A percentile compares a stretch with the other conserved stretches of the same genome.
phyloP scores from a whole-genome alignment of 2,329 filamentous ascomycete species.

The Nannizzia gypsea region DNA sequence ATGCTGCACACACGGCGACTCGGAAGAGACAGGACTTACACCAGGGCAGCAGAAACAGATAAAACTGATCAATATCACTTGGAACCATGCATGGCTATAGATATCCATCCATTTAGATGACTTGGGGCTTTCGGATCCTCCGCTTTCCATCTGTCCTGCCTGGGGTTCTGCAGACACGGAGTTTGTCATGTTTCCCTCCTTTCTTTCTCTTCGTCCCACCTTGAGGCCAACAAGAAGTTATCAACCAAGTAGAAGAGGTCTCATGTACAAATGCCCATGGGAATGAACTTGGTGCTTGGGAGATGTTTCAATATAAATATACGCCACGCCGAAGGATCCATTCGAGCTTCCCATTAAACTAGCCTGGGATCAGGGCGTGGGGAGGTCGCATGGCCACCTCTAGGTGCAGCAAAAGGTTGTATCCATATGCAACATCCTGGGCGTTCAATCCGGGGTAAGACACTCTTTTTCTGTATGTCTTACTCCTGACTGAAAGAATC shows the following conservation, averaged over 20 bases:
- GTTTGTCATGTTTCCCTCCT: neutral
- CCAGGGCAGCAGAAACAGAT: constrained; percentile 41
- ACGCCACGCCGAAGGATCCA: neutral
- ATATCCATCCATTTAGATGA: constrained; percentile 12
- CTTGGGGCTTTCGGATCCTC: neutral
- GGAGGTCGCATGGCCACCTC: neutral
- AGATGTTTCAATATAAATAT: neutral
- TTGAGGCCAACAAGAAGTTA: neutral
- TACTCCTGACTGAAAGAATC: neutral
- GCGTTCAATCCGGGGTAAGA: neutral
- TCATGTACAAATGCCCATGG: too few relatives aligned
- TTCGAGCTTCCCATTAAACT: neutral
- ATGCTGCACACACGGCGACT: neutral
- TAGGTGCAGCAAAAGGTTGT: neutral
- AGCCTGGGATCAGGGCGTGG: neutral
- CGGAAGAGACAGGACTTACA: constrained; percentile 22
- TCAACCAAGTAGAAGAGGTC: too few relatives aligned
- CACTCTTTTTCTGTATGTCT: neutral
- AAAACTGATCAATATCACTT: constrained; percentile 39
- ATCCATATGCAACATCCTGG: neutral
- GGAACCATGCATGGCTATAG: constrained; percentile 38
- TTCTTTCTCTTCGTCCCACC: neutral
- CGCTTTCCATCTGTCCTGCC: neutral
- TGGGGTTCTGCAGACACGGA: neutral
- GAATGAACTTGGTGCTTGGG: too few relatives aligned